These are phyloP conservation scores for Serendipita sp. DNA, from an alignment of 768 basidiomycete species.

Conservation along the genomic window DNA sequence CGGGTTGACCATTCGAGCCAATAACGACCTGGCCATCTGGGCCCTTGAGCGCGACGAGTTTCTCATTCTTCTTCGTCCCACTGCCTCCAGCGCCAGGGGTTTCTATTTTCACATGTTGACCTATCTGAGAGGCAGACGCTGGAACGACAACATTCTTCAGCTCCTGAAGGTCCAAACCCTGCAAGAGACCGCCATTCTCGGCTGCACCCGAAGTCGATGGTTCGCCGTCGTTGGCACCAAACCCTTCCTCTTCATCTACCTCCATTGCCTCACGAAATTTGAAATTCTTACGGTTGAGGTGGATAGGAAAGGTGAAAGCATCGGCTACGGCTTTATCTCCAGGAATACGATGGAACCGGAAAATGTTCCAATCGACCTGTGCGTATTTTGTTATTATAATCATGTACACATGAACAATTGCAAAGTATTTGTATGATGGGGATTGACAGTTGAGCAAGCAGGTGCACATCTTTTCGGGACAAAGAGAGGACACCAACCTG, in stretches of 20 bases:
- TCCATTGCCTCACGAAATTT: conserved; percentile 1
- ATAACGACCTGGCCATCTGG: conserved; percentile 74
- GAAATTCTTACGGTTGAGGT: conserved; percentile 5
- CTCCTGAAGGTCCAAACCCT: conserved; percentile 5
- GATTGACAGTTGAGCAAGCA: neutral
- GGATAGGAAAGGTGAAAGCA: neutral
- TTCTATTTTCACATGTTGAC: neutral
- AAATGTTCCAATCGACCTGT: conserved; percentile 8
- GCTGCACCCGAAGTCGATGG: neutral
- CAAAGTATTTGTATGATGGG: neutral
- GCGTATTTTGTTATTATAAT: neutral
- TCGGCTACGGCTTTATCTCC: neutral
- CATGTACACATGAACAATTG: neutral
- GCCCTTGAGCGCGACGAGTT: conserved; percentile 25
- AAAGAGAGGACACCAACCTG: neutral
- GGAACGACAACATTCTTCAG: conserved; percentile 3
- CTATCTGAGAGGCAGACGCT: conserved; percentile 2
- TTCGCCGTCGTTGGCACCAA: neutral
- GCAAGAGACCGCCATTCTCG: conserved; percentile 1
- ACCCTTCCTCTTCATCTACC: neutral
- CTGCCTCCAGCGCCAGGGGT: conserved; percentile 1
- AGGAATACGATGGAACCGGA: conserved; percentile 5
- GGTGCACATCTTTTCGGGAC: neutral
- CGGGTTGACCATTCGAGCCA: conserved; percentile 56
- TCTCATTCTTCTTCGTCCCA: conserved; percentile 11